phyloP scores from a whole-genome alignment of 305 asterid genomes.

The Ilex paraguariensis region DNA sequence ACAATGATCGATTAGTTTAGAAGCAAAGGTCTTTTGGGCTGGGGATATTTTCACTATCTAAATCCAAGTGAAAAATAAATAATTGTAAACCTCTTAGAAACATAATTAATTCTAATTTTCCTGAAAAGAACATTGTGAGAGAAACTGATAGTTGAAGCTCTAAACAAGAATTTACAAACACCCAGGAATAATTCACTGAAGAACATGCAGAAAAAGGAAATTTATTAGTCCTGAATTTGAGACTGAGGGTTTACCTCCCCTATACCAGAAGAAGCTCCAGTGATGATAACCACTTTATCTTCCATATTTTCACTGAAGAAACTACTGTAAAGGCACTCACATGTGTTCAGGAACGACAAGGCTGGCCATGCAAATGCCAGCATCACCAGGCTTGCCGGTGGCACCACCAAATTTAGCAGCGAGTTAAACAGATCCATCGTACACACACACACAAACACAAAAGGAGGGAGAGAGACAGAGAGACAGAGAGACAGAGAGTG shows the following conservation, averaged over 20 bases:
- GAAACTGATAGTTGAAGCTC: no score
- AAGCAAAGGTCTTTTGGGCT: no score
- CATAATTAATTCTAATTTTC: no score
- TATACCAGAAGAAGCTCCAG: slow-evolving; percentile 95
- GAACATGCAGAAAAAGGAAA: no score
- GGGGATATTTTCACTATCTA: no score
- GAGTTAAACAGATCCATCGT: slow-evolving; percentile 51
- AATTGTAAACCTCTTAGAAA: no score
- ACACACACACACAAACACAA: not conserved
- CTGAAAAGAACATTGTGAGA: no score
- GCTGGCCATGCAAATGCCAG: slow-evolving; percentile 93
- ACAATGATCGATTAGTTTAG: no score
- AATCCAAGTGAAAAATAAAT: no score
- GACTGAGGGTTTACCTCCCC: slow-evolving; percentile 62
- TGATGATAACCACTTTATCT: slow-evolving; percentile 65
- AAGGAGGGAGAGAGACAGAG: not conserved
- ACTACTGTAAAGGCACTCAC: slow-evolving; percentile 60
- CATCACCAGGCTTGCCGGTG: slow-evolving; percentile 79
- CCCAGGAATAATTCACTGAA: no score
- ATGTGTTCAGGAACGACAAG: slow-evolving; percentile 53
- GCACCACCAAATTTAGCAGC: slow-evolving; percentile 58
- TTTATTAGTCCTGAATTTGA: not conserved
- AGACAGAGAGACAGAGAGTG: not conserved
- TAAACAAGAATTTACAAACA: no score
- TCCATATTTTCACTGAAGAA: slow-evolving; percentile 49